A percentile compares a stretch with the other conserved stretches of the same genome.
These are phyloP conservation scores for Wickerhamomyces chaumierensis DNA, from an alignment of 805 yeast species.

Conservation along the genomic window DNA sequence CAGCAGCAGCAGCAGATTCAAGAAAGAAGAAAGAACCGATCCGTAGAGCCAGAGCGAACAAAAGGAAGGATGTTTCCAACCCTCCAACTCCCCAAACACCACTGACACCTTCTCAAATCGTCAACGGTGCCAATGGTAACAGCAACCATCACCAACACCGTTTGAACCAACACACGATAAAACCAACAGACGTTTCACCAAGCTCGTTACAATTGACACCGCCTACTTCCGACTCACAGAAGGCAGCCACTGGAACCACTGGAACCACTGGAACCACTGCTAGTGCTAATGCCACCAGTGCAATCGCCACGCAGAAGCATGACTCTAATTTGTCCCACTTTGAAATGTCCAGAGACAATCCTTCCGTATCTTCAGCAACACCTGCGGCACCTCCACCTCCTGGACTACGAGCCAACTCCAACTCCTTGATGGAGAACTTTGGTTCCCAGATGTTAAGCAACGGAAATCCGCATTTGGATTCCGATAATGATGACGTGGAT, in stretches of 20 bases:
- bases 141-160: not conserved
- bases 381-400: not conserved
- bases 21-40: conserved; percentile 16
- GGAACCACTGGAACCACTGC: no score
- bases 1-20: conserved; percentile 2
- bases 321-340: not conserved
- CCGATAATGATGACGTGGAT: conserved; percentile 20
- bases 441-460: conserved; percentile 8
- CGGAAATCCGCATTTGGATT: conserved; percentile 19
- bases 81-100: conserved; percentile 34
- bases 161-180: not conserved
- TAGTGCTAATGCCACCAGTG: no score
- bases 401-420: no score
- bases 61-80: conserved; percentile 12
- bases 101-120: conserved; percentile 19
- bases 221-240: conserved; percentile 16
- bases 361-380: not conserved
- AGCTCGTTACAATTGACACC: conserved; percentile 17
- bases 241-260: conserved; percentile 8
- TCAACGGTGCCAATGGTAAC: not conserved
- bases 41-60: conserved; percentile 9
- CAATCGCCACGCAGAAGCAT: no score
- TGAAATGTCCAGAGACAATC: not conserved
- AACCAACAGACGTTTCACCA: conserved; percentile 8
- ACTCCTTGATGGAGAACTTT: conserved; percentile 10